Base-by-base conservation (phyloP, 768 basidiomycete genomes). In the Serendipita sp. region DNA sequence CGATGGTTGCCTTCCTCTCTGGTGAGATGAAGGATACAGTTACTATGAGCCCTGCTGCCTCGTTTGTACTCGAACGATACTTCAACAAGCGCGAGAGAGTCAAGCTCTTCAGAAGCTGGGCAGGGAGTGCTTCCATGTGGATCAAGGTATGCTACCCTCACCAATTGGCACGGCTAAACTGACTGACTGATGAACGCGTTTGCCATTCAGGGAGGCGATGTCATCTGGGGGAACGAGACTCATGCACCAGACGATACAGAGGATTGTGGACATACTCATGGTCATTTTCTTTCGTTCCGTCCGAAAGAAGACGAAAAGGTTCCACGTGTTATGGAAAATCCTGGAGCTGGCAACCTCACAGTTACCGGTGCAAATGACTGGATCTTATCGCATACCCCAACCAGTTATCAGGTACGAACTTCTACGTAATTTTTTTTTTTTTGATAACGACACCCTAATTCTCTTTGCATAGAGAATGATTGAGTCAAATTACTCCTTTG, bases 11-110 rank as follows among this genome's bases (percentile, higher is more conserved):
- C 0, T 91, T 97, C 72, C 77, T 97, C 45, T 92, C 90, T 0
- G 95, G 95, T 10, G 95, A 98, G 75, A 96, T 97, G 86, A 86
- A 87, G 72, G 91, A 95, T 68, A 94, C 92, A 0, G 89, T 92
- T 3, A 84, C 90, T 71, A 79, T 93, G 76, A 84, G 87, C 70
- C 86, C 86, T 13, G 88, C 86, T 13, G 89, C 86, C 15, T 83
- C 85, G 58, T 88, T 89, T 72, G 85, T 86, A 73, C 71, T 32
- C 70, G 70, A 45, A 69, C 32, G 44, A 47, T 62, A 45, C 34
- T 64, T 34, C n/a, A 45, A 54, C 62, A 51, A 35, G 60, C 28
- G 13, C 34, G 96, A 99, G 73, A 81, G 95, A 0, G 89, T 89
- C 66, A 84, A 82, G 62, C 78, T 99, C 10, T 97, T 99, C 78